phyloP scores from a whole-genome alignment of 345 rosid species.

The Brassica rapa region DNA sequence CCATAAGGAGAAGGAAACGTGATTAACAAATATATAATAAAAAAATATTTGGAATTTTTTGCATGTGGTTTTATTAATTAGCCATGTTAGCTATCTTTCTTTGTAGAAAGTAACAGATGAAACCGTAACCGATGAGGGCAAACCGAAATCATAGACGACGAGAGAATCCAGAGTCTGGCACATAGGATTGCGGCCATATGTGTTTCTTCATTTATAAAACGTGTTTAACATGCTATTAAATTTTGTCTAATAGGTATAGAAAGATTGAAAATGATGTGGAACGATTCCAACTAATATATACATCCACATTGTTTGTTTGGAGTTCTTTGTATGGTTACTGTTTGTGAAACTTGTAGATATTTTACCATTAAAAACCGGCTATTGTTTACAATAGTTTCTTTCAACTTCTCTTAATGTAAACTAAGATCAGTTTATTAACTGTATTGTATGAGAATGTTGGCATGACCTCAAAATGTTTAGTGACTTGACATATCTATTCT shows the following conservation, averaged over 20 bases:
- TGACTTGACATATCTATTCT: neutral
- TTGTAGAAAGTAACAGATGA: conserved; percentile 3
- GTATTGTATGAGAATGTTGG: neutral
- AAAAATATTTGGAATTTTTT: neutral
- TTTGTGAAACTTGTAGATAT: neutral
- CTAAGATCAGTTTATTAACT: neutral
- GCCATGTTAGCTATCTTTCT: neutral
- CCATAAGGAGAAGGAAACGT: neutral
- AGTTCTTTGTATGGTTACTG: neutral
- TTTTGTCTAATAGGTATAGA: neutral
- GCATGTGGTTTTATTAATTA: neutral
- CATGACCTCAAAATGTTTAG: neutral
- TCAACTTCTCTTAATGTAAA: neutral
- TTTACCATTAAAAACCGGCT: neutral
- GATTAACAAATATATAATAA: neutral
- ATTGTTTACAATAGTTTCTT: neutral
- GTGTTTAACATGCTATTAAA: neutral
- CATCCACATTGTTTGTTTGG: neutral
- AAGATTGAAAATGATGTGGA: neutral
- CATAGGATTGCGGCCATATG: conserved; percentile 2
- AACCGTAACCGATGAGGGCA: neutral
- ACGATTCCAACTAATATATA: conserved; percentile 1
- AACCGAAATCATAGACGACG: conserved; percentile 13
- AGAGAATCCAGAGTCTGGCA: neutral
- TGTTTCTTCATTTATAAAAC: conserved; percentile 19